Base-by-base conservation (phyloP, 164 flowering plant species). In the Vitis riparia region DNA sequence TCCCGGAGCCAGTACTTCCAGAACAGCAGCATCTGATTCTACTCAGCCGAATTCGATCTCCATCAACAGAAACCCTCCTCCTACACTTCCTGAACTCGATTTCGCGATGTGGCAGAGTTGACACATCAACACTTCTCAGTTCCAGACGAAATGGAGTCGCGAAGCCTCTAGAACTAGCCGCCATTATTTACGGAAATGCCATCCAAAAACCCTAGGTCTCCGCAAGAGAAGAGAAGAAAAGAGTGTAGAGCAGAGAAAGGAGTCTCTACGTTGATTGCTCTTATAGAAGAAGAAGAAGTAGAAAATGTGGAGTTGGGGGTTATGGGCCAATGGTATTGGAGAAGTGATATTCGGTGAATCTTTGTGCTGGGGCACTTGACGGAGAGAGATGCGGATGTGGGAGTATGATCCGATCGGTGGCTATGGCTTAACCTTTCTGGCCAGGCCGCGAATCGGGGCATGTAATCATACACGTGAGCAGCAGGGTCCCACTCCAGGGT, bases 161-260 rank as follows among this genome's bases (percentile, higher is more conserved):
- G 17, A 85, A 75, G 13, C 77, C 84, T 71, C 81, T 79, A 61
- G 89, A 79, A 78, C 72, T 69, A 27, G 83, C 75, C 72, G 83
- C 87, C 90, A 84, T 85, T 66, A 37, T 60, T 73, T 11, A 79
- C 51, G 55, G 55, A 65, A 78, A 72, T 55, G 79, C 70, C 86
- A 85, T 82, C 12, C 13, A 50, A 14, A 55, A 70, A 70, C 62
- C 73, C 73, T 70, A 63, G 30, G 8, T 58, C n/a, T 11, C 17
- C 1, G 17, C 12, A 9, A 17, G 53, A 1, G 10, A 23, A 9
- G 44, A 56, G 19, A 47, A 37, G 10, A 23, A 3, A 37, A 56
- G 19, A 47, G 7, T 37, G 44, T 37, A 37, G 44, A 37, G 44
- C 6, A 37, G 44, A 37, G 44, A 37, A 0, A 3, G 6, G 6